Evolutionary conservation across 352 stramenopile species (phyloP), one percentile per base, ranked within the genome.

Genomic region (Pythium sp.): DNA sequence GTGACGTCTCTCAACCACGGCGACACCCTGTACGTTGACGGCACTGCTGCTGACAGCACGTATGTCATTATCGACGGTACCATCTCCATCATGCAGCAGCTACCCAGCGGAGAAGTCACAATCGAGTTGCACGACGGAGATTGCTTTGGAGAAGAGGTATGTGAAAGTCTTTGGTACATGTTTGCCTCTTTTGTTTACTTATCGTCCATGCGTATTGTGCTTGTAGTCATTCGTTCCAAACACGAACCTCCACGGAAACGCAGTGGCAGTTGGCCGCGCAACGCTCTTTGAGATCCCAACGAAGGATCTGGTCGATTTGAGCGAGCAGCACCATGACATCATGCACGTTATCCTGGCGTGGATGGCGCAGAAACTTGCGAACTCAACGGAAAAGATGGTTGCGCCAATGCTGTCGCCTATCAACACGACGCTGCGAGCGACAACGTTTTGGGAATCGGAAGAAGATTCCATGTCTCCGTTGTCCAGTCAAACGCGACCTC

Each of bases 311-410:
- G 72, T 92, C 15, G 87, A 94, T 57, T 68, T 94, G 57, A 91
- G 86, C 55, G 84, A 94, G 58, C 72, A 91, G 11, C 87, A 95
- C 54, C 74, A 87, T 24, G 87, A 95, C 49, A 85, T 95, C 34
- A 91, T 95, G 86, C 84, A 93, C 53, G 81, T 93, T 1, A 70
- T 94, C 14, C 67, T 95, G n/a, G 81, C 84, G 24, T 95, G 86
- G 88, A 72, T 95, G 26, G 79, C 86, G 0, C 77, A 90, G 47
- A 92, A 89, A 38, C 72, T 93, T 20, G 80, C 86, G 2, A 80
- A 78, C n/a, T 80, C 80, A 8, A 92, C 82, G 0, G 84, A 87
- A 41, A 80, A 74, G 22, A 90, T 92, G 83, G 75, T 93, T 24
- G 74, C 75, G 20, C 79, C 82, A 26, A 67, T 92, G 54, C 59